Conservation (phyloP, 176 grass and related monocot genomes). For the Alloteropsis semialata region DNA sequence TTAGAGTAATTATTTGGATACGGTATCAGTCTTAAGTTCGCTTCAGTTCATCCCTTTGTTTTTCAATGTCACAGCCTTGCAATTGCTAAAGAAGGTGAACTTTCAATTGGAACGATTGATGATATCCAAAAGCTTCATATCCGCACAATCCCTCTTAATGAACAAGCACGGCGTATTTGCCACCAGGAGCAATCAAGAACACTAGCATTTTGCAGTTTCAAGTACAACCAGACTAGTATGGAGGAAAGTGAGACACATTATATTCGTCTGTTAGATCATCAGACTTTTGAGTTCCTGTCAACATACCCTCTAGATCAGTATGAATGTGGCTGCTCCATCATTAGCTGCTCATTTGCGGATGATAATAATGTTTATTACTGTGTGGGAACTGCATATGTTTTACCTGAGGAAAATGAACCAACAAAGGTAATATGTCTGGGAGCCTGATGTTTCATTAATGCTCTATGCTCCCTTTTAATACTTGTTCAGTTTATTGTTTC, state of each 20-base stretch:
- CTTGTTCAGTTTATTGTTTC: not conserved
- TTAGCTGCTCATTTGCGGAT: constrained; percentile 88
- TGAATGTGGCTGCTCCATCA: constrained; percentile 82
- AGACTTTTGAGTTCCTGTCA: constrained; percentile 82
- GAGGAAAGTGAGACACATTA: constrained; percentile 84
- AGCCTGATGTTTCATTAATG: not conserved
- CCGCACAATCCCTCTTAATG: constrained; percentile 75
- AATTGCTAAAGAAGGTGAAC: constrained; percentile 93
- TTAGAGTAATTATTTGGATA: not conserved
- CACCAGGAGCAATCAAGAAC: constrained; percentile 89
- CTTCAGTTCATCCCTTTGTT: constrained; percentile 7
- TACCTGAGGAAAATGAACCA: constrained; percentile 95
- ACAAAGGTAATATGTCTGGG: constrained; percentile 52
- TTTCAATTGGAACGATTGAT: constrained; percentile 88
- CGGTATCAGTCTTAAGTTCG: not conserved
- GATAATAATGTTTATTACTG: constrained; percentile 91
- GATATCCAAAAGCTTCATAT: constrained; percentile 98
- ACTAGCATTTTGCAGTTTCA: constrained; percentile 72
- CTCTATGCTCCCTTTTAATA: not conserved
- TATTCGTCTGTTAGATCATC: constrained; percentile 81
- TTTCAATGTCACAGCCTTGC: constrained; percentile 59
- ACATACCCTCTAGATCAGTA: constrained; percentile 72
- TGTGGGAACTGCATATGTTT: constrained; percentile 87
- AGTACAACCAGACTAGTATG: constrained; percentile 39
- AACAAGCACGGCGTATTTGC: constrained; percentile 84